Conservation (phyloP, 2,329 filamentous ascomycete species). For the Colletotrichum sp. region DNA sequence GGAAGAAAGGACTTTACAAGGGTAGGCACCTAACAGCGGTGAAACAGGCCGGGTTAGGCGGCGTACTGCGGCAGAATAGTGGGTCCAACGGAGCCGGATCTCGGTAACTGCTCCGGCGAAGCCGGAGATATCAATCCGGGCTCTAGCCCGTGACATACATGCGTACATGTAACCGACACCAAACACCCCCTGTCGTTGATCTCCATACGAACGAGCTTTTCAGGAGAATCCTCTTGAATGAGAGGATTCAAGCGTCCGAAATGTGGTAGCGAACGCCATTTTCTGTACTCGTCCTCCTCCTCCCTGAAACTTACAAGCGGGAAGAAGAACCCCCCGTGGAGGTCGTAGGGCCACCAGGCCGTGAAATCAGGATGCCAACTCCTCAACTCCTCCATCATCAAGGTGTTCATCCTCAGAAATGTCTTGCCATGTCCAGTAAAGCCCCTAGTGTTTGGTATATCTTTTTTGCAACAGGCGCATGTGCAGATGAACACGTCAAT, state of each 20-base stretch:
- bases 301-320: neutral
- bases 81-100: too few relatives aligned
- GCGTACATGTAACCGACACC: neutral
- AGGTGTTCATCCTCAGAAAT: neutral
- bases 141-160: too few relatives aligned
- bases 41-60: too few relatives aligned
- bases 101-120: too few relatives aligned
- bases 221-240: neutral
- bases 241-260: neutral
- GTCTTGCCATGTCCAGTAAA: neutral
- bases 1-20: too few relatives aligned
- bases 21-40: too few relatives aligned
- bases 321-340: neutral
- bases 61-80: too few relatives aligned
- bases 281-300: neutral
- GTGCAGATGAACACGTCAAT: neutral
- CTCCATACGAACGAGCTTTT: neutral
- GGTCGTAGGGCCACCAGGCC: neutral
- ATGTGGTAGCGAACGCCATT: neutral
- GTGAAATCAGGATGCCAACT: neutral
- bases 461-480: neutral
- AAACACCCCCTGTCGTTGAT: neutral
- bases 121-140: too few relatives aligned
- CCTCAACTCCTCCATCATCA: neutral
- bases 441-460: neutral